These are phyloP conservation scores for Lachnellula suecica DNA, from an alignment of 2,329 filamentous ascomycete genomes.

Conservation along the genomic window DNA sequence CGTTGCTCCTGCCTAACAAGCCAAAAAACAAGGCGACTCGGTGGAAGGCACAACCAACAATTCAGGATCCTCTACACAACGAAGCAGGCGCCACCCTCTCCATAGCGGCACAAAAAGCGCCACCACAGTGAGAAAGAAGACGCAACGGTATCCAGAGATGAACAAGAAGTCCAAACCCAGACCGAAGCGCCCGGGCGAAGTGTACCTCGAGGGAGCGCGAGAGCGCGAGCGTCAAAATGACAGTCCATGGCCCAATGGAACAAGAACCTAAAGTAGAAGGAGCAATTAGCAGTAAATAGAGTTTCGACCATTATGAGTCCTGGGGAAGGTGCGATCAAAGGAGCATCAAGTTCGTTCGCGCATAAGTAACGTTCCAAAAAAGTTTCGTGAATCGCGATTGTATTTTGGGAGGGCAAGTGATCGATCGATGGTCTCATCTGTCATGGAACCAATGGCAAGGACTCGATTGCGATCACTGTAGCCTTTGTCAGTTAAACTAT, in stretches of 20 bases:
- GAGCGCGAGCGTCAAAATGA: not conserved
- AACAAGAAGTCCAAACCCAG: conserved; percentile 20
- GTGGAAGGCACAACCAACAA: no score
- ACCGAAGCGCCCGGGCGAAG: not conserved
- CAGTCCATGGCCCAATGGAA: not conserved
- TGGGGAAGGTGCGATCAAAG: conserved; percentile 10
- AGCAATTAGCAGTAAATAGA: not conserved
- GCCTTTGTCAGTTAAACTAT: conserved; percentile 24
- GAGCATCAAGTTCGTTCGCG: conserved; percentile 5
- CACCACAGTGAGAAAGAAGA: conserved; percentile 52
- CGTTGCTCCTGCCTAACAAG: no score
- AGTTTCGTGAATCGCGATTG: conserved; percentile 6
- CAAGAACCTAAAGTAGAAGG: not conserved
- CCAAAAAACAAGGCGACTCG: no score
- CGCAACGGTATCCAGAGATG: conserved; percentile 17
- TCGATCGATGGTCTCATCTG: conserved; percentile 25
- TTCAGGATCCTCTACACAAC: no score
- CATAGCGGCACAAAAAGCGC: conserved; percentile 46
- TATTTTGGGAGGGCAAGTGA: conserved; percentile 17
- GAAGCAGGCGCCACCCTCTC: conserved; percentile 41
- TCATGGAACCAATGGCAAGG: conserved; percentile 13
- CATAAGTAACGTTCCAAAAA: conserved; percentile 1
- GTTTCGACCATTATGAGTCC: not conserved
- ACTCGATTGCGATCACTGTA: conserved; percentile 29
- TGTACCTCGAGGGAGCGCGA: not conserved